Base-by-base conservation (phyloP, 345 rosid genomes). In the Eucalyptus sideroxylon region DNA sequence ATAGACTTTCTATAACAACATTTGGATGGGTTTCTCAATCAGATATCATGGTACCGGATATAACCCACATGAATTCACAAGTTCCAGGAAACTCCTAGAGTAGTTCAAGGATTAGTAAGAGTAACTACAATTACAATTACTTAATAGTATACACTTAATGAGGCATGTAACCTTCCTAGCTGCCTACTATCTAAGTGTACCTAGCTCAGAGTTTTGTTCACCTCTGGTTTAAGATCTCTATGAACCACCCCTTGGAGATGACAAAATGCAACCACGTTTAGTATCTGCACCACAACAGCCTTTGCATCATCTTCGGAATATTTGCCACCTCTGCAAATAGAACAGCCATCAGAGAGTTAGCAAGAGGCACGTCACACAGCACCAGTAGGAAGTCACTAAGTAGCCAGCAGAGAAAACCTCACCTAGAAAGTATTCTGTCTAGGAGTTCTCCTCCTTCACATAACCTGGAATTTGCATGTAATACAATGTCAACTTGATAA, bases 241-340 rank as follows among this genome's bases (percentile, higher is more conserved):
- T 98, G 99, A 92, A 96, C 98, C 90, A 98, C 98, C 47, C 99
- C 99, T 89, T 96, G 99, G 80, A 98, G 96, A 94, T 98, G 99
- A 93, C 97, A 98, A 91, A 95, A 98, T 51, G 99, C 95, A 87
- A 97, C 99, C 89, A 97, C 94, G 87, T 93, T 93, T 45, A 98
- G 94, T 91, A 98, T 96, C 90, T 97, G 99, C 90, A 93, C 93
- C 93, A 98, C 87, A 88, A 97, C 98, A 80, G 93, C 93, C 91
- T 94, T 98, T 60, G 99, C 99, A 89, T 96, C 99, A 90, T 93
- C 96, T 92, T 98, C 99, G 0, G 99, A 91, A 92, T 96, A 98
- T 93, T 96, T 98, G 86, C 99, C 99, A 82, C 99, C 97, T 94
- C 99, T 98, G 56, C 69, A 92, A 11, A 62, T 16, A 86, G 62